Base-by-base conservation (phyloP, 1,284 basidiomycete species). In the Thecaphora thlaspeos region DNA sequence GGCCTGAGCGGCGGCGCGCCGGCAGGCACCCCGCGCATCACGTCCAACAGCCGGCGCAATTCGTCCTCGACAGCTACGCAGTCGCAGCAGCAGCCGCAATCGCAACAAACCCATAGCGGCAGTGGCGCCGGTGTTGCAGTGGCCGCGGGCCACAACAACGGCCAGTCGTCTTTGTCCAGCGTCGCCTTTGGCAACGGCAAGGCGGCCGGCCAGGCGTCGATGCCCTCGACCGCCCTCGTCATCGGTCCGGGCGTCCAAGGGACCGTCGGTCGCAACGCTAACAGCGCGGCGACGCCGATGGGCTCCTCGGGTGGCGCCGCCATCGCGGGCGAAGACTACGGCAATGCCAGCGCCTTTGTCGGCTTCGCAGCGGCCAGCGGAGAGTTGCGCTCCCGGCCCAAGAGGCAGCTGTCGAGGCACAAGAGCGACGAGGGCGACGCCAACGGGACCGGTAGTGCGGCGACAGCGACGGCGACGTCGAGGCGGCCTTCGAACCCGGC, bases 191-290 rank as follows among this genome's bases (percentile, higher is more conserved):
- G 40, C 19, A 22, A 8, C 4, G 23, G 23, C 21, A 21, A 41
- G 40, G 40, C 43, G 23, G 44, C 52, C 1, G 50, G 49, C 11
- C 32, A 32, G 41, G 41, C 49, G n/a, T 24, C 52, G 1, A 69
- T 75, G 67, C 72, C 71, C 1, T n/a, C 55, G 5, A 62, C 69
- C 0, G 72, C 72, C 3, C 61, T 73, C 2, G 68, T 73, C 43
- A 72, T 75, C 34, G 72, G 72, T 12, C 71, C 72, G 0, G 72
- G 72, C 38, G 67, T 74, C 11, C 72, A 74, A 49, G 72, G 72
- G 7, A 46, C 61, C 21, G 68, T 71, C n/a, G 69, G 65, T 4
- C 45, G 61, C 34, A 59, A 56, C 19, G 42, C 57, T 0, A 48
- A 36, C 40, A 60, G 50, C 30, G 63, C 54, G 23, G 51, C 49